A percentile compares a stretch with the other conserved stretches of the same genome.
These are phyloP conservation scores for Ogataea minuta DNA, from an alignment of 805 yeast species.

Conservation along the genomic window DNA sequence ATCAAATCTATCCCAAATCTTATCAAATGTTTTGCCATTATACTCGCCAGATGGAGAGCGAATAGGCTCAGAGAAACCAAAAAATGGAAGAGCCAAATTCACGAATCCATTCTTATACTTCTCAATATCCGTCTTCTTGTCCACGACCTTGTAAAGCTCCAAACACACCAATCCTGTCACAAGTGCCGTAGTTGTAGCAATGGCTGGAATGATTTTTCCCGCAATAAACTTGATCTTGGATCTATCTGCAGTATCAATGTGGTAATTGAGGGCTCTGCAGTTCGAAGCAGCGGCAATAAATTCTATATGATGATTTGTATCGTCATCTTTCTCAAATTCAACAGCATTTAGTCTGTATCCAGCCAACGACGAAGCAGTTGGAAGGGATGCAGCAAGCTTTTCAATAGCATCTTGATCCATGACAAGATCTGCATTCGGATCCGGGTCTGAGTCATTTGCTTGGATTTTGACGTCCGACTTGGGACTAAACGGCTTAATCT, in stretches of 20 bases:
- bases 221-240: slow-evolving; percentile 95
- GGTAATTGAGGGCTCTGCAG: slow-evolving; percentile 89
- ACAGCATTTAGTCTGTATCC: slow-evolving; percentile 87
- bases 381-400: slow-evolving; percentile 71
- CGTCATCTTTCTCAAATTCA: slow-evolving; percentile 98
- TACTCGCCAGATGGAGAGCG: slow-evolving; percentile 80
- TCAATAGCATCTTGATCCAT: slow-evolving; percentile 64
- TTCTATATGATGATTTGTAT: slow-evolving; percentile 92
- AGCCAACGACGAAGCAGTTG: slow-evolving; percentile 83
- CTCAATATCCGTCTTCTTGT: slow-evolving; percentile 70
- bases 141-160: slow-evolving; percentile 88
- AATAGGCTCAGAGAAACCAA: slow-evolving; percentile 96
- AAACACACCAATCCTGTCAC: slow-evolving; percentile 93
- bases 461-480: slow-evolving; percentile 75
- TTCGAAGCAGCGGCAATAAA: slow-evolving; percentile 95
- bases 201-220: slow-evolving; percentile 97
- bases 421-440: slow-evolving; percentile 59
- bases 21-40: slow-evolving; percentile 75
- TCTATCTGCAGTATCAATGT: slow-evolving; percentile 84
- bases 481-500: slow-evolving; percentile 70
- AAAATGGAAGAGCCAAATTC: slow-evolving; percentile 90
- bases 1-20: slow-evolving; percentile 94
- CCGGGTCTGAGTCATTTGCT: slow-evolving; percentile 83
- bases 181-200: slow-evolving; percentile 97
- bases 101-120: slow-evolving; percentile 90